Base-by-base conservation (phyloP, 2,329 filamentous ascomycete species). In the Aspergillus vadensis region DNA sequence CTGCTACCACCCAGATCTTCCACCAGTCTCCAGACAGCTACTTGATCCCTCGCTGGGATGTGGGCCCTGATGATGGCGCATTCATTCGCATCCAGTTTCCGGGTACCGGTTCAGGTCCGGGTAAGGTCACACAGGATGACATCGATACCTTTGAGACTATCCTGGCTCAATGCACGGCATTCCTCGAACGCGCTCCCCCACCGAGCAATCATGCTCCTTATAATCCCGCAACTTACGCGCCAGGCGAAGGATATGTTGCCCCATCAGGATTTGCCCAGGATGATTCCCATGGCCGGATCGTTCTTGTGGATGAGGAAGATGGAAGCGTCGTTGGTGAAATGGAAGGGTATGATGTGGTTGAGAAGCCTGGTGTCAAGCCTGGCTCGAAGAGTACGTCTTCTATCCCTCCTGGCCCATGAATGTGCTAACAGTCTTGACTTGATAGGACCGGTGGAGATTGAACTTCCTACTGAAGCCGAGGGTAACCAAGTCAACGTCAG, bases 141-240 rank as follows among this genome's bases (percentile, higher is more conserved):
- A 83, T 96, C 44, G 92, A 97, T 73, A 98, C 94, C 0, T 98
- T 97, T 71, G 94, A 98, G 81, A 97, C 94, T 3, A 98, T 98
- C 65, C 83, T 98, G 54, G 94, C 94, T n/a, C 92, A 98, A 78
- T 98, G 94, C 77, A 98, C 94, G 2, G 91, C 94, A 2, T 98
- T 99, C 75, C 85, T 97, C 4, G 94, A 98, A 76, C 87, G 92
- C 48, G 89, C 91, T 9, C 82, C 88, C 43, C 87, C 91, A 6
- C 88, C 82, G 5, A 74, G 77, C 58, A 67, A 72, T 52, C 66
- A 74, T 61, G 70, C 74, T 32, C 67, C 74, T 1, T 98, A 98
- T 77, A 93, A 97, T 72, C 94, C 94, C 0, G 86, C 87, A 23
- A 84, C 89, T 67, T 98, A 89, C 76, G 87, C 85, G 36, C 89